Conservation (phyloP, 1,284 basidiomycete species). For the Ustilago curta region DNA sequence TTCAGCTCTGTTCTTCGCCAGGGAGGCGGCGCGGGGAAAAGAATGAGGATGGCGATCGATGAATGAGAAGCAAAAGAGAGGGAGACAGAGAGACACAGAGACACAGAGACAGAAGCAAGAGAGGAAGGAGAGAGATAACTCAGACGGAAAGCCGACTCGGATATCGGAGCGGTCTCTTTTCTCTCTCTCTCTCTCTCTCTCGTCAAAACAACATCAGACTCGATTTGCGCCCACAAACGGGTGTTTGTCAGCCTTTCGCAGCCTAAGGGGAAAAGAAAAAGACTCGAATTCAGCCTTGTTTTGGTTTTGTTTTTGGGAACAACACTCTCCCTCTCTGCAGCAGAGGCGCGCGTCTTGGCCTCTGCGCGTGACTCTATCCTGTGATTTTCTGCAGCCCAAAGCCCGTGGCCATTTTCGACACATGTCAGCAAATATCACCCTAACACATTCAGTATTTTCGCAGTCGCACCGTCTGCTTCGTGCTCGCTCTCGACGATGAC, state of each 20-base stretch:
- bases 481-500: not conserved
- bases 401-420: no score
- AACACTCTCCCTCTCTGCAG: not conserved
- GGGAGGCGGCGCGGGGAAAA: no score
- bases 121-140: no score
- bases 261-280: not conserved
- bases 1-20: no score
- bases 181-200: no score
- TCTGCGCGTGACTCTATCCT: constrained; percentile 13
- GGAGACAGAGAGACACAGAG: not conserved
- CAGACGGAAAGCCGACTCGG: not conserved
- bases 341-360: constrained; percentile 14
- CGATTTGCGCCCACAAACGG: not conserved
- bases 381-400: not conserved
- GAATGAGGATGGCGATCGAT: not conserved
- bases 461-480: no score
- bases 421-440: not conserved
- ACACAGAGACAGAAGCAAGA: no score
- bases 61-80: not conserved
- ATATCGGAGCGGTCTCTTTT: constrained; percentile 9
- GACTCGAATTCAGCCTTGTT: constrained; percentile 2
- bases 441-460: not conserved
- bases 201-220: constrained; percentile 16
- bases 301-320: constrained; percentile 8
- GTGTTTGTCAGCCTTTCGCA: not conserved